Evolutionary conservation across 495 filamentous ascomycete genomes (phyloP).

Genomic region (Darksidea phi): DNA sequence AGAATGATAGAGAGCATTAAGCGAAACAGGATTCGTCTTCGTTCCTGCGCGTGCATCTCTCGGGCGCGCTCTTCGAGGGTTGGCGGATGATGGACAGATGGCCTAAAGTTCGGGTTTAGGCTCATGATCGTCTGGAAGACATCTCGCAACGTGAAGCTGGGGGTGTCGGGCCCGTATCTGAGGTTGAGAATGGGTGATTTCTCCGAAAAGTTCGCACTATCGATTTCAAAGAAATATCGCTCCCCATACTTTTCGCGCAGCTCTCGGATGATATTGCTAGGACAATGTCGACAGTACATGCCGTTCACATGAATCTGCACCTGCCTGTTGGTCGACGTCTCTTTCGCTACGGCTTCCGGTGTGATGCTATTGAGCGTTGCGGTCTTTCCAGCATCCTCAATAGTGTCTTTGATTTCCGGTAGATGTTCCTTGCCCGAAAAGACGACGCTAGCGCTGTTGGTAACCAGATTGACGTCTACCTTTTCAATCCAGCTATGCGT

Average conservation of each 20-base stretch:
- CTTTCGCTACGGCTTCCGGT: conserved; percentile 15
- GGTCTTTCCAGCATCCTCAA: conserved; percentile 82
- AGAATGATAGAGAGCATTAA: conserved; percentile 68
- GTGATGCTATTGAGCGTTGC: conserved; percentile 58
- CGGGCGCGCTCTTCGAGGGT: conserved; percentile 82
- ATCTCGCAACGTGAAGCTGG: conserved; percentile 70
- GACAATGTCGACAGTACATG: conserved; percentile 87
- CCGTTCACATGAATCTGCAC: conserved; percentile 71
- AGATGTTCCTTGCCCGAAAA: conserved; percentile 48
- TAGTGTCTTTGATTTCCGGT: conserved; percentile 61
- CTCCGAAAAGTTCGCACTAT: conserved; percentile 38
- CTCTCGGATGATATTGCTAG: conserved; percentile 56
- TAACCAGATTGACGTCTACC: conserved; percentile 67
- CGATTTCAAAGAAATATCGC: conserved; percentile 49
- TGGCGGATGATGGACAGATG: conserved; percentile 73
- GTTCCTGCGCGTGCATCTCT: conserved; percentile 47
- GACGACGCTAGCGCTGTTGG: conserved; percentile 54
- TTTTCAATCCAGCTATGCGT: conserved; percentile 61
- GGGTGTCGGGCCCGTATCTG: conserved; percentile 66
- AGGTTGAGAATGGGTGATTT: conserved; percentile 68
- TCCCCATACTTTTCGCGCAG: conserved; percentile 53
- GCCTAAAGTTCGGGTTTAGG: conserved; percentile 62
- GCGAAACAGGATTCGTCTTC: conserved; percentile 47
- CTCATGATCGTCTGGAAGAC: conserved; percentile 67
- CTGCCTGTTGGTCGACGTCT: conserved; percentile 49